These are phyloP conservation scores for Hirsutella thompsonii DNA, from an alignment of 2,329 filamentous ascomycete genomes.

Conservation along the genomic window DNA sequence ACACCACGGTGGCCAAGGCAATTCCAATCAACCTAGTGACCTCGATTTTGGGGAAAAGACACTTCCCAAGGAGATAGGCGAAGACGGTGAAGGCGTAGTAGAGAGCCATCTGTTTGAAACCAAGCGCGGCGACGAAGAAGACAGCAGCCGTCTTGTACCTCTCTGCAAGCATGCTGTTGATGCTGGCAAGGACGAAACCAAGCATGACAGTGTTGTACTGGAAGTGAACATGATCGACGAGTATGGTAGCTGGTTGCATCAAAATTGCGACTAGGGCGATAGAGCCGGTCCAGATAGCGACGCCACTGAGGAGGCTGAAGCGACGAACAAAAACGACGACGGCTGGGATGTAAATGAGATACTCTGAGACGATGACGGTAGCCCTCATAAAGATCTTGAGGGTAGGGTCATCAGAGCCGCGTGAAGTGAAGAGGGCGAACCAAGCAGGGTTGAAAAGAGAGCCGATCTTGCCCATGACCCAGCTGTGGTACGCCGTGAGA, in stretches of 20 bases:
- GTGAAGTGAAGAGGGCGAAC: conserved; percentile 77
- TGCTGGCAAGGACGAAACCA: conserved; percentile 71
- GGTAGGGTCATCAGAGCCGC: conserved; percentile 63
- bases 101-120: conserved; percentile 98
- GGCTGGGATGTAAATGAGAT: conserved; percentile 77
- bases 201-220: conserved; percentile 99
- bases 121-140: conserved; percentile 87
- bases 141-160: conserved; percentile 79
- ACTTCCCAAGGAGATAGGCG: conserved; percentile 78
- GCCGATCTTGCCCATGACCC: conserved; percentile 82
- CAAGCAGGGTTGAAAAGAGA: conserved; percentile 65
- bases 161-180: conserved; percentile 80
- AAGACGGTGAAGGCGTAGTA: conserved; percentile 95
- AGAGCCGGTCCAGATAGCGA: conserved; percentile 70
- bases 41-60: conserved; percentile 62
- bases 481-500: conserved; percentile 95
- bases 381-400: conserved; percentile 95
- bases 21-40: conserved; percentile 60
- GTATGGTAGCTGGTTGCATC: conserved; percentile 80
- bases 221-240: conserved; percentile 92
- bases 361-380: conserved; percentile 83
- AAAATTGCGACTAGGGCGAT: conserved; percentile 82
- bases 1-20: conserved; percentile 54
- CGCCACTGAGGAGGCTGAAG: conserved; percentile 61
- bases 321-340: conserved; percentile 74